Conservation (phyloP, 345 rosid species). For the Acer negundo region DNA sequence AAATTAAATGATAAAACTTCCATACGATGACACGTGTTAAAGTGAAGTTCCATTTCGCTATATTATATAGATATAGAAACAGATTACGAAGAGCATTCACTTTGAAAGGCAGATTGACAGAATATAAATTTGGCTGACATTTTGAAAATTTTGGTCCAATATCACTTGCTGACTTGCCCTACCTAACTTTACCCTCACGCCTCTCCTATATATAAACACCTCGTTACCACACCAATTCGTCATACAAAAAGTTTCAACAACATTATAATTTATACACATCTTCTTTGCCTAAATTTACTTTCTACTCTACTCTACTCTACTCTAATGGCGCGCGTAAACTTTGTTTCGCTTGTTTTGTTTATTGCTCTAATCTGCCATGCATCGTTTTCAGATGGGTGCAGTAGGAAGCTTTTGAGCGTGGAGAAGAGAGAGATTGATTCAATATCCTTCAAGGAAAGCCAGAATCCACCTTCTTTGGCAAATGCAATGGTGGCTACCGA, state of each 20-base stretch:
- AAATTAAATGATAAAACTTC: no score
- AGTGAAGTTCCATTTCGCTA: no score
- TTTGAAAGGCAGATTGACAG: no score
- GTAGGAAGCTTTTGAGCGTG: conserved; percentile 22
- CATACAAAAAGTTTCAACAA: not conserved
- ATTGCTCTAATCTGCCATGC: conserved; percentile 5
- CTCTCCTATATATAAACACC: conserved; percentile 11
- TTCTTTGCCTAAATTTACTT: no score
- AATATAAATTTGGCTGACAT: no score
- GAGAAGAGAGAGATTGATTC: conserved; percentile 1
- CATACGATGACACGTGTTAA: no score
- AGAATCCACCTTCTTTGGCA: no score
- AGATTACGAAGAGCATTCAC: no score
- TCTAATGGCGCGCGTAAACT: conserved; percentile 11
- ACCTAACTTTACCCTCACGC: conserved; percentile 7
- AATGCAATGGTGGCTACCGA: not conserved
- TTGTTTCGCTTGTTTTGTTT: not conserved
- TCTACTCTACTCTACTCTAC: not conserved
- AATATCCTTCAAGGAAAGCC: no score
- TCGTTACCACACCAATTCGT: not conserved
- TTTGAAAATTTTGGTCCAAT: not conserved
- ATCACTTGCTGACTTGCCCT: not conserved
- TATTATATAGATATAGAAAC: no score
- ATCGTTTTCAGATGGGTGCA: conserved; percentile 14
- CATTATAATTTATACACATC: no score